Base-by-base conservation (phyloP, 2,329 filamentous ascomycete genomes). In the Rasamsonia emersonii region DNA sequence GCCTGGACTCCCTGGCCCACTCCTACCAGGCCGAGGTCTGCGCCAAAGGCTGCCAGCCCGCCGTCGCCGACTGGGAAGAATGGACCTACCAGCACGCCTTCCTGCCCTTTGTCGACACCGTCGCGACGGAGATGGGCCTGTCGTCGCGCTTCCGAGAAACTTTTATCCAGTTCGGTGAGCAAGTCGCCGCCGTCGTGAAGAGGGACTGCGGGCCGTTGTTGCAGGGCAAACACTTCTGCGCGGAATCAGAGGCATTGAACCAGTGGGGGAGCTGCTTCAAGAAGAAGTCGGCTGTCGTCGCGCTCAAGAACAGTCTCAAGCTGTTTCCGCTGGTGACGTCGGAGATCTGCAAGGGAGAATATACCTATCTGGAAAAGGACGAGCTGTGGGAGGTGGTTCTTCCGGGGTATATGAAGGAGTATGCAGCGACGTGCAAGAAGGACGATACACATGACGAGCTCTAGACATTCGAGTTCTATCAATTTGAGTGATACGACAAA, bases 251-350 rank as follows among this genome's bases (percentile, higher is more conserved):
- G 13, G 25, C 25, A 13, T 8, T 27, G 13, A 9, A 14, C 9
- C 14, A 27, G 4, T 27, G n/a, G n/a, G 25, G 25, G 25, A 15
- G n/a, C 14, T 27, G 25, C 13, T 27, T 27, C 25, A 27, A 27
- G 25, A 16, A 14, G 25, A 9, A 17, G 15, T 27, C 18, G 10
- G 25, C 13, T 27, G 13, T 17, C 9, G 25, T 27, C 3, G 13
- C 25, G 3, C 15, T 27, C 9, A 27, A 14, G 13, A 27, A 27
- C 4, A 9, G 25, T 9, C 9, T 16, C n/a, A 27, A 27, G 18
- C 13, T 27, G 2, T 27, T 27, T 16, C 25, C 25, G 3, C 10
- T 27, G 8, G 18, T 15, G 5, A 27, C 25, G 25, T 8, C n/a
- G 13, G 13, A 27, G 13, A 27, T 27, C 13, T 26, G 11, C 17